Evolutionary conservation across 2,329 filamentous ascomycete genomes (phyloP).

Genomic region (Pseudogymnoascus sp.): DNA sequence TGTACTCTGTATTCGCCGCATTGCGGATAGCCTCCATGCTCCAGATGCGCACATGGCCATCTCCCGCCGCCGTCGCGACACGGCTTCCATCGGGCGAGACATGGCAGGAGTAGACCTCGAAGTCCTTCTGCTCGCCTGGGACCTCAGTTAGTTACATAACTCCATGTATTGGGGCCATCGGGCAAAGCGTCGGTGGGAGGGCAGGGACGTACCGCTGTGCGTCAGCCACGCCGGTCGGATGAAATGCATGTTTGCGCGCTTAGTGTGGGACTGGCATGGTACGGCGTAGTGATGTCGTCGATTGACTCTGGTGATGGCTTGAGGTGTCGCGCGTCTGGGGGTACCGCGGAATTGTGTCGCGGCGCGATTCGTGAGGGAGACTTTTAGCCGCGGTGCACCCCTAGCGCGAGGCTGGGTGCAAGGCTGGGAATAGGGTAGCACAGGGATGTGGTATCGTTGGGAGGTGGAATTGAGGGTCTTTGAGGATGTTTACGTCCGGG

Average conservation of each 20-base stretch:
- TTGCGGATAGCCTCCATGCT: slow-evolving; percentile 90
- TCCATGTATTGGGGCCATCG: background rate
- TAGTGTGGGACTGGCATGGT: background rate
- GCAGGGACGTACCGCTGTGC: slow-evolving; percentile 62
- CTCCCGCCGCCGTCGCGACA: slow-evolving; percentile 89
- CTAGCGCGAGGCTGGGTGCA: background rate
- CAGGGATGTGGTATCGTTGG: too few relatives aligned
- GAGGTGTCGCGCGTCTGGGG: background rate
- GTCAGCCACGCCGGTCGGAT: slow-evolving; percentile 95
- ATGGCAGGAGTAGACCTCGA: slow-evolving; percentile 97
- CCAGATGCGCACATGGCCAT: slow-evolving; percentile 97
- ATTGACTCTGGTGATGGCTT: background rate
- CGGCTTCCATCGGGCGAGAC: slow-evolving; percentile 89
- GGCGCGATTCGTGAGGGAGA: background rate
- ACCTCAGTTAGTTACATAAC: background rate
- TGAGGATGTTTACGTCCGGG: too few relatives aligned
- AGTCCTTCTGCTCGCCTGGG: slow-evolving; percentile 61
- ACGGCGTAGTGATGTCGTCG: background rate
- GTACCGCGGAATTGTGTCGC: background rate
- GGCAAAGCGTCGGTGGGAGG: too few relatives aligned
- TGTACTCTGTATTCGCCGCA: slow-evolving; percentile 62
- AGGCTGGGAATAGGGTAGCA: background rate
- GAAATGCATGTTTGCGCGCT: slow-evolving; percentile 56
- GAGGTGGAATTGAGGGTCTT: too few relatives aligned
- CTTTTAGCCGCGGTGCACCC: background rate